Evolutionary conservation across 495 filamentous ascomycete species (phyloP).

Genomic region (Penicillium bovifimosum): DNA sequence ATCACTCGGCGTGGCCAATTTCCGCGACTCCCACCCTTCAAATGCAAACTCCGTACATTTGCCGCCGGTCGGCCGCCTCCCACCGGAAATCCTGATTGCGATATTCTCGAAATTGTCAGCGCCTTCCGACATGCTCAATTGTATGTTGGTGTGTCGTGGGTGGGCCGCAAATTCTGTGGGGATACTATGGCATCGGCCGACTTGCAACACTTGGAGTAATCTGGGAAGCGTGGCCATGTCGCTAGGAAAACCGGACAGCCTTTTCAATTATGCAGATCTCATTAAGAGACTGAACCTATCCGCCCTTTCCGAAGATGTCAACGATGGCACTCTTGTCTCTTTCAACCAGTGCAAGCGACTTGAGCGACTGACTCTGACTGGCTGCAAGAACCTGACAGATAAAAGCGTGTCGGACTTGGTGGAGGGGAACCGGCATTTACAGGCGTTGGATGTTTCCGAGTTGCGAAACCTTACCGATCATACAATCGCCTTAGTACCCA

Average conservation of each 20-base stretch:
- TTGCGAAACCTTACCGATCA: slow-evolving; percentile 73
- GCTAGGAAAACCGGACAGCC: slow-evolving; percentile 60
- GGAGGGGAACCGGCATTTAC: slow-evolving; percentile 69
- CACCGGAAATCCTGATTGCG: slow-evolving; percentile 88
- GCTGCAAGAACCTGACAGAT: slow-evolving; percentile 81
- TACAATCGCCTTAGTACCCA: slow-evolving; percentile 73
- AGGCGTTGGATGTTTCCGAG: slow-evolving; percentile 87
- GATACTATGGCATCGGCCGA: slow-evolving; percentile 88
- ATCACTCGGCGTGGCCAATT: slow-evolving; percentile 72
- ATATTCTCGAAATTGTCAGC: slow-evolving; percentile 81
- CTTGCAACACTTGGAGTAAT: slow-evolving; percentile 78
- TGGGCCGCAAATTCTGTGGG: slow-evolving; percentile 94
- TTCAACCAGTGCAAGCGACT: slow-evolving; percentile 82
- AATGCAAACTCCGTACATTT: slow-evolving; percentile 50
- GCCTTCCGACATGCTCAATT: slow-evolving; percentile 69
- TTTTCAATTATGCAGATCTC: slow-evolving; percentile 80
- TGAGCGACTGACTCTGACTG: slow-evolving; percentile 89
- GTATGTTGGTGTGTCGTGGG: slow-evolving; percentile 85
- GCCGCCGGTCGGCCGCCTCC: slow-evolving; percentile 76
- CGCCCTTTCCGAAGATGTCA: slow-evolving; percentile 66
- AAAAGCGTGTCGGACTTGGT: slow-evolving; percentile 74
- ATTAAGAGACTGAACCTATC: slow-evolving; percentile 89
- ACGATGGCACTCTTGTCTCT: slow-evolving; percentile 81
- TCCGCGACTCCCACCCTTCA: slow-evolving; percentile 61
- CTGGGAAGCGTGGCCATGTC: slow-evolving; percentile 72